Conservation (phyloP, 2,329 filamentous ascomycete species). For the Aspergillus costaricaensis region DNA sequence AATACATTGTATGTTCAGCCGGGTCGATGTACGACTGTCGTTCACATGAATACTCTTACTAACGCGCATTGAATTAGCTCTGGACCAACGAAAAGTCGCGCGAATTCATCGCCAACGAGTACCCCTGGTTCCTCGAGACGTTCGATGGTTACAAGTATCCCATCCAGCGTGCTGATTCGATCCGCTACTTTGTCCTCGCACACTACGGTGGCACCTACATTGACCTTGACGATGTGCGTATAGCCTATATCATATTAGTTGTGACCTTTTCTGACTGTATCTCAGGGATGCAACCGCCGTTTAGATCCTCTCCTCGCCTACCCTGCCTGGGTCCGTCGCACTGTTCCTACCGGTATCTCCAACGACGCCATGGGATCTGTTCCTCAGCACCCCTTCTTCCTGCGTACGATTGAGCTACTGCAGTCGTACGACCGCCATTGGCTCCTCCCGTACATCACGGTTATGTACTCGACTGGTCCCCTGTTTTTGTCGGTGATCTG, state of each 20-base stretch:
- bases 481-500: conserved; percentile 74
- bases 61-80: conserved; percentile 52
- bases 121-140: conserved; percentile 74
- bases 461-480: conserved; percentile 78
- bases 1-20: conserved; percentile 64
- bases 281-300: conserved; percentile 66
- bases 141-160: conserved; percentile 74
- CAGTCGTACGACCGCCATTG: conserved; percentile 68
- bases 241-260: neutral
- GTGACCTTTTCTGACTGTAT: conserved; percentile 16
- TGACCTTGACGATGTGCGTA: conserved; percentile 69
- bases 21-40: neutral
- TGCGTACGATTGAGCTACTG: conserved; percentile 67
- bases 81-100: conserved; percentile 73
- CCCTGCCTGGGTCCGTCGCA: conserved; percentile 70
- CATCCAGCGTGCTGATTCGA: conserved; percentile 75
- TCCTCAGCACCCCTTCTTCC: conserved; percentile 73
- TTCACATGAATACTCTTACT: conserved; percentile 10
- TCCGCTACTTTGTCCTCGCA: conserved; percentile 76
- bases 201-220: conserved; percentile 81
- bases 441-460: conserved; percentile 71
- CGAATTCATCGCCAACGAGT: conserved; percentile 71
- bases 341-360: conserved; percentile 73
- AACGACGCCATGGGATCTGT: conserved; percentile 79
- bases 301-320: conserved; percentile 70